Conservation (phyloP, 163 green algal genomes). For the Scenedesmus sp. region DNA sequence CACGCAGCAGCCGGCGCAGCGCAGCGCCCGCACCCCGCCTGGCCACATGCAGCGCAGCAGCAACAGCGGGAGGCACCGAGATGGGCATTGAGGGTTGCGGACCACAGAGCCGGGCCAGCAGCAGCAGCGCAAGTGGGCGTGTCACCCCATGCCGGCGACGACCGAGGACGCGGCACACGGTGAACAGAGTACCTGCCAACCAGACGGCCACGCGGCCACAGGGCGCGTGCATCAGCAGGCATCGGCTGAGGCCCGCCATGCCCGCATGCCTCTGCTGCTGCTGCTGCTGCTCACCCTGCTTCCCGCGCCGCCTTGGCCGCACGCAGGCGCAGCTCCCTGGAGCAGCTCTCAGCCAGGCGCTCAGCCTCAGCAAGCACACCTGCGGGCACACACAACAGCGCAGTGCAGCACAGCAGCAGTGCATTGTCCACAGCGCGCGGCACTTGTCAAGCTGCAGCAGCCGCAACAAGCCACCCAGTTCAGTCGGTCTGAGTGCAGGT, state of each 20-base stretch:
- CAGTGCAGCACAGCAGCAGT: not conserved
- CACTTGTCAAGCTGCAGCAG: not conserved
- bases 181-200: no score
- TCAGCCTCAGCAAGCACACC: conserved; percentile 24
- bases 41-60: not conserved
- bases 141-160: no score
- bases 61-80: not conserved
- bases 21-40: conserved; percentile 12
- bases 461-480: not conserved
- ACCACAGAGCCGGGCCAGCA: no score
- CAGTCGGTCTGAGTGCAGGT: no score
- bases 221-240: no score
- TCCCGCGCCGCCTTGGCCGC: conserved; percentile 32
- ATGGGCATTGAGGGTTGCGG: not conserved
- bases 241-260: no score
- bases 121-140: no score
- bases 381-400: not conserved
- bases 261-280: not conserved
- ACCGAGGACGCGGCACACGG: no score
- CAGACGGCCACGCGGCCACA: no score
- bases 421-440: no score
- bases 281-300: conserved; percentile 32
- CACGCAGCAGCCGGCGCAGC: conserved; percentile 33
- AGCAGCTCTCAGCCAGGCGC: conserved; percentile 29
- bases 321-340: conserved; percentile 33